Evolutionary conservation across 2,329 filamentous ascomycete genomes (phyloP).

Genomic region (Aspergillus hortae): DNA sequence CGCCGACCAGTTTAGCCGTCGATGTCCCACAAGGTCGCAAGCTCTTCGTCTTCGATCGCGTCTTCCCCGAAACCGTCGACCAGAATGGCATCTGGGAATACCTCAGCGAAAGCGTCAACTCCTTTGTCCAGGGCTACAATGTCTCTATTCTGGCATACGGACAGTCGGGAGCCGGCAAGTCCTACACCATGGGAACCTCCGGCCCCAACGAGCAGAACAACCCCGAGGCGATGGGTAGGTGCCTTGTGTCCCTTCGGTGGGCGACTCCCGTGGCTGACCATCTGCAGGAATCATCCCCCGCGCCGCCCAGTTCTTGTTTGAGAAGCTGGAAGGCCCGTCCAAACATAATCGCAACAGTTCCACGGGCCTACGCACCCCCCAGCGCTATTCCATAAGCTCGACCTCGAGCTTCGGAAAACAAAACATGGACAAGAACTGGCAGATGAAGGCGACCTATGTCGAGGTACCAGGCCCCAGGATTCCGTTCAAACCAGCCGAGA

Average conservation of each 20-base stretch:
- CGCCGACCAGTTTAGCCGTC: conserved; percentile 78
- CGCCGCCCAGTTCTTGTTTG: conserved; percentile 81
- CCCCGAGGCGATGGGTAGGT: conserved; percentile 71
- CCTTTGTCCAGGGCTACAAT: conserved; percentile 96
- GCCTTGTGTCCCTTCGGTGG: background rate
- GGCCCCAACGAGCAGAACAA: conserved; percentile 74
- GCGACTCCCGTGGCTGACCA: conserved; percentile 1
- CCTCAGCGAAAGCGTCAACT: conserved; percentile 79
- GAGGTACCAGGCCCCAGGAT: conserved; percentile 43
- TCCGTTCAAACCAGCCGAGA: background rate
- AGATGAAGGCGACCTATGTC: conserved; percentile 88
- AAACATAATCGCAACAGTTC: conserved; percentile 61
- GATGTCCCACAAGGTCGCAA: conserved; percentile 91
- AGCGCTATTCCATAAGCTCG: conserved; percentile 66
- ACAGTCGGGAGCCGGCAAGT: conserved; percentile 96
- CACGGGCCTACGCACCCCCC: conserved; percentile 75
- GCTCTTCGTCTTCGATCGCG: conserved; percentile 92
- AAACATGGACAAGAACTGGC: conserved; percentile 73
- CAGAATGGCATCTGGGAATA: conserved; percentile 96
- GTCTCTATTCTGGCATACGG: conserved; percentile 95
- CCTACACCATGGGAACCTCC: conserved; percentile 97
- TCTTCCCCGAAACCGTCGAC: conserved; percentile 77
- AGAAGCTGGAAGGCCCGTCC: conserved; percentile 66
- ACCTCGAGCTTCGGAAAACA: conserved; percentile 45
- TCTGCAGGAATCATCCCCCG: conserved; percentile 87